Evolutionary conservation across 2,329 filamentous ascomycete species (phyloP).

Genomic region (Hymenoscyphus salicellus): DNA sequence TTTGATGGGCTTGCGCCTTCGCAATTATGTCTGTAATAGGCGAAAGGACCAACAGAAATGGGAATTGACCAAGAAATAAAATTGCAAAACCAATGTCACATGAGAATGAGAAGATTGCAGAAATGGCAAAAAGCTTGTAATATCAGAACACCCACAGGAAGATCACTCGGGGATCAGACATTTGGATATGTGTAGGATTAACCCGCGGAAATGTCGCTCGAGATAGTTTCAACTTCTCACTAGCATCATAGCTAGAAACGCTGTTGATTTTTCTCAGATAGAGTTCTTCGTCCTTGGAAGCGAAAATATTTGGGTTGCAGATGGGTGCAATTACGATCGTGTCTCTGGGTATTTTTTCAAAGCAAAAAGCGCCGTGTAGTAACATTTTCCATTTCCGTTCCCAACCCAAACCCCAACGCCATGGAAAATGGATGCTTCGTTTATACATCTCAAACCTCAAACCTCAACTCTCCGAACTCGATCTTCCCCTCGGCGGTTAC

Average conservation of each 20-base stretch:
- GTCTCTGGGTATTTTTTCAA: neutral
- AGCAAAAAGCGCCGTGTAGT: neutral
- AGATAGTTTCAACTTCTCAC: neutral
- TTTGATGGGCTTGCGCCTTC: neutral
- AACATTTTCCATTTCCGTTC: neutral
- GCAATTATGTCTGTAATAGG: neutral
- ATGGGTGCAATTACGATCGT: neutral
- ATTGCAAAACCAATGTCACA: neutral
- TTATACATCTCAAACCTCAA: neutral
- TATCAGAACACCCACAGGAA: too few species aligned
- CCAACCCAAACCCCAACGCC: neutral
- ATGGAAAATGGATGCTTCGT: neutral
- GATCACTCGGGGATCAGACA: too few species aligned
- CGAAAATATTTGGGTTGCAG: neutral
- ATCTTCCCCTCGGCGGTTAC: too few species aligned
- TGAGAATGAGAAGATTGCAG: neutral
- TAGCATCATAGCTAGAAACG: neutral
- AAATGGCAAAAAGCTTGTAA: neutral
- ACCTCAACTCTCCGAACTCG: too few species aligned
- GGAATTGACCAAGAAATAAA: neutral
- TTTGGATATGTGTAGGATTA: too few species aligned
- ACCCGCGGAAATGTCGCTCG: neutral
- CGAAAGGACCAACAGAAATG: neutral
- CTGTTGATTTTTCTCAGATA: neutral
- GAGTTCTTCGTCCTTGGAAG: neutral